Conservation (phyloP, 257 asterid genomes). For the Mentha longifolia region DNA sequence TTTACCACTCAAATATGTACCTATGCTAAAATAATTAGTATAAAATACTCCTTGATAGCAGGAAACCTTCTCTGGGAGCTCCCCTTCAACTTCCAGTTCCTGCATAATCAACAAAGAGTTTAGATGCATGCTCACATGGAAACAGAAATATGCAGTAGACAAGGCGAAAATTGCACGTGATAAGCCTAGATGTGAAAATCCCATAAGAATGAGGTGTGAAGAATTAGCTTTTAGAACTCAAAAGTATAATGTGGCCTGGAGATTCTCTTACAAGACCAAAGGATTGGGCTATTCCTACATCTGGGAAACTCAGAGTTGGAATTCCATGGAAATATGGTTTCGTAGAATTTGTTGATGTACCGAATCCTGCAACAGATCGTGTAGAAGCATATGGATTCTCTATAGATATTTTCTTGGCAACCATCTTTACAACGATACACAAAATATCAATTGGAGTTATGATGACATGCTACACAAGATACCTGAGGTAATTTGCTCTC, state of each 20-base stretch:
- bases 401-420: slow-evolving; percentile 56
- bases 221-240: slow-evolving; percentile 39
- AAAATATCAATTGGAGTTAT: slow-evolving; percentile 30
- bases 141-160: neutral
- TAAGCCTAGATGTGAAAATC: neutral
- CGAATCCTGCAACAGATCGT: slow-evolving; percentile 30
- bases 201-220: neutral
- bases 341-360: slow-evolving; percentile 48
- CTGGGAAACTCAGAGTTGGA: slow-evolving; percentile 50
- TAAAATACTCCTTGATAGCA: slow-evolving; percentile 85
- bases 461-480: slow-evolving; percentile 44
- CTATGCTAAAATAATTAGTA: slow-evolving; percentile 90
- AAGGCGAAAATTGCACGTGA: neutral
- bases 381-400: slow-evolving; percentile 48
- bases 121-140: neutral
- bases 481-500: slow-evolving; percentile 40
- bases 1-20: slow-evolving; percentile 41
- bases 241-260: slow-evolving; percentile 68
- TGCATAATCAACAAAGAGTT: slow-evolving; percentile 37
- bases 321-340: slow-evolving; percentile 60
- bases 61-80: slow-evolving; percentile 64
- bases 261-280: slow-evolving; percentile 50
- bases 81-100: slow-evolving; percentile 74
- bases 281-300: slow-evolving; percentile 57
- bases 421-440: slow-evolving; percentile 32